These are phyloP conservation scores for Platanthera zijinensis DNA, from an alignment of 106 monocot genomes.

Conservation along the genomic window DNA sequence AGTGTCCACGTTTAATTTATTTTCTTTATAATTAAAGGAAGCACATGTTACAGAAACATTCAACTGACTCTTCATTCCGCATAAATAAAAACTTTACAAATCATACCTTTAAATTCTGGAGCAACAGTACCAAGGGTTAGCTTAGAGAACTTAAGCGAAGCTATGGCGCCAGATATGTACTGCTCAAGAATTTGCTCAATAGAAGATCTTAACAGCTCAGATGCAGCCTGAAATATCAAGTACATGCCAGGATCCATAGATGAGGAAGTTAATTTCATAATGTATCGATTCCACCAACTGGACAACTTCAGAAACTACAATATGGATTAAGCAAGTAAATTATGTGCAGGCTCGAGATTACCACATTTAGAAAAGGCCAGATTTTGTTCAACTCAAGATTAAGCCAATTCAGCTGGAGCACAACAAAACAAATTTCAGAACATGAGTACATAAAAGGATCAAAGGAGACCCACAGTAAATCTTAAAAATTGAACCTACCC, in stretches of 20 bases:
- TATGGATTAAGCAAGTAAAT: not conserved
- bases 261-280: not conserved
- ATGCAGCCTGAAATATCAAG: constrained; percentile 48
- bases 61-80: not conserved
- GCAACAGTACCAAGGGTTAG: constrained; percentile 80
- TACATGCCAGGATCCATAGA: too few relatives aligned
- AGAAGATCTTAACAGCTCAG: constrained; percentile 63
- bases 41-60: too few relatives aligned
- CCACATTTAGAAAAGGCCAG: constrained; percentile 81
- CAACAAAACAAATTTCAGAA: constrained; percentile 25
- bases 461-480: constrained; percentile 2
- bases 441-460: not conserved
- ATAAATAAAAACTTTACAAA: not conserved
- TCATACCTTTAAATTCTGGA: constrained; percentile 77
- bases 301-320: not conserved
- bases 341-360: not conserved
- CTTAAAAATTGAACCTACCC: constrained; percentile 32
- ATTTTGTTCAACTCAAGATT: constrained; percentile 58
- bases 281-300: not conserved
- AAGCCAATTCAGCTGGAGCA: constrained; percentile 65
- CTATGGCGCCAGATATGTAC: constrained; percentile 47
- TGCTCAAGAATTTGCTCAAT: constrained; percentile 74
- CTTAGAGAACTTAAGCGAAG: constrained; percentile 70
- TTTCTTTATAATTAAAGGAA: too few relatives aligned
- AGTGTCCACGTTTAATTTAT: too few relatives aligned